Evolutionary conservation across 106 monocot species (phyloP).

Genomic region (Dendrobium chrysotoxum): DNA sequence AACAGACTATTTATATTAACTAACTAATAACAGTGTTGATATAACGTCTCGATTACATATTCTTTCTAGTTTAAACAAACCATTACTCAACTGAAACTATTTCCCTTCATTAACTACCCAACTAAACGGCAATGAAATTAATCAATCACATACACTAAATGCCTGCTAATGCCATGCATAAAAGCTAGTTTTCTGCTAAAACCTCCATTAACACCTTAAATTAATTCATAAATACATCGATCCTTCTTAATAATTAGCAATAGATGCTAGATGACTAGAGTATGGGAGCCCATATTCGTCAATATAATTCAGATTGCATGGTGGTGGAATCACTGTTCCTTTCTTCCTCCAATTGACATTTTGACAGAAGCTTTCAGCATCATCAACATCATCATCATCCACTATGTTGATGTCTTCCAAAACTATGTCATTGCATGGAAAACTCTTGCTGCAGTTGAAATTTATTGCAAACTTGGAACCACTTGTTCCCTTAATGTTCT

Average conservation of each 20-base stretch:
- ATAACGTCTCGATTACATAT: too few species aligned
- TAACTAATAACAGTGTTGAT: too few species aligned
- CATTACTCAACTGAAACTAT: too few species aligned
- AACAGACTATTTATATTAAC: too few species aligned
- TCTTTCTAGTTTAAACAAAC: too few species aligned
- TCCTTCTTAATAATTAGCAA: neutral
- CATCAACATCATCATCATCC: neutral
- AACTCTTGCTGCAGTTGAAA: conserved; percentile 55
- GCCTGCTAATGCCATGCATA: too few species aligned
- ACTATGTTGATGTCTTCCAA: conserved; percentile 45
- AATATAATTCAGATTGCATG: conserved; percentile 10
- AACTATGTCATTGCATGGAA: conserved; percentile 36
- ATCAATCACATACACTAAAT: too few species aligned
- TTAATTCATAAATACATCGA: neutral
- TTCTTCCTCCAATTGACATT: conserved; percentile 29
- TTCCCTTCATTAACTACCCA: too few species aligned
- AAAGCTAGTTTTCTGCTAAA: too few species aligned
- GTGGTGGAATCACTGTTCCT: conserved; percentile 23
- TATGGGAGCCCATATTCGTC: neutral
- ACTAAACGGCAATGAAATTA: too few species aligned
- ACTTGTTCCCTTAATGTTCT: conserved; percentile 68
- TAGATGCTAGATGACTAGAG: neutral
- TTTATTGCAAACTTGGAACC: conserved; percentile 37
- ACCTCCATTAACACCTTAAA: neutral
- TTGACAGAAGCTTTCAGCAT: conserved; percentile 27